Evolutionary conservation across 2,329 filamentous ascomycete species (phyloP).

Genomic region (Botrytis squamosa): DNA sequence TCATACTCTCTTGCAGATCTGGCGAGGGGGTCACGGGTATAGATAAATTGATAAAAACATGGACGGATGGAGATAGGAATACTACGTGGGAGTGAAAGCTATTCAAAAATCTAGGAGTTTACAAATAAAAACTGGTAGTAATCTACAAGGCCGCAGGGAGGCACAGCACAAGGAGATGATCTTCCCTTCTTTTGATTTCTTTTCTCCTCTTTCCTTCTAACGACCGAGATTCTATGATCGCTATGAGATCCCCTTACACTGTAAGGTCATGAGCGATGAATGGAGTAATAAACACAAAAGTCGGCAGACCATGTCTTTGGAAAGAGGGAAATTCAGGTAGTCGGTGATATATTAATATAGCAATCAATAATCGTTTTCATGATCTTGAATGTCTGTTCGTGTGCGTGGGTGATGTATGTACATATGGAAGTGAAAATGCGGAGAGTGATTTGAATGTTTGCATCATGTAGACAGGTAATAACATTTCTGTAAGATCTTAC

Average conservation of each 20-base stretch:
- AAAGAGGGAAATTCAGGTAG: background rate
- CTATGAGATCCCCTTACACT: background rate
- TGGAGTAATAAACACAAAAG: background rate
- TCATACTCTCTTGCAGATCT: background rate
- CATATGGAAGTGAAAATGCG: too few relatives aligned
- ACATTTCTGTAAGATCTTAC: too few relatives aligned
- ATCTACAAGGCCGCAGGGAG: background rate
- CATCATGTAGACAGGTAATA: too few relatives aligned
- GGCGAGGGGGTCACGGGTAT: rapidly evolving
- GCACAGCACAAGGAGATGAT: rapidly evolving
- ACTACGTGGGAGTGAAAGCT: background rate
- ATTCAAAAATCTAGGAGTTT: too few relatives aligned
- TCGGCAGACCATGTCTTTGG: background rate
- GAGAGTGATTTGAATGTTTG: too few relatives aligned
- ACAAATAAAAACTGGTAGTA: background rate
- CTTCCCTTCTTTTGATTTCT: background rate
- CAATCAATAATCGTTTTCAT: background rate
- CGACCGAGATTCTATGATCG: background rate
- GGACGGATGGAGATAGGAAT: background rate
- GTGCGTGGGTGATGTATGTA: too few relatives aligned
- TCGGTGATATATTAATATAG: background rate
- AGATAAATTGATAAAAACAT: background rate
- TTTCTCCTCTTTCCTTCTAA: background rate
- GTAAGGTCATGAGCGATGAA: background rate
- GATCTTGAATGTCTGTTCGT: background rate